Conservation (phyloP, 2,329 filamentous ascomycete species). For the Aspergillus brasiliensis region DNA sequence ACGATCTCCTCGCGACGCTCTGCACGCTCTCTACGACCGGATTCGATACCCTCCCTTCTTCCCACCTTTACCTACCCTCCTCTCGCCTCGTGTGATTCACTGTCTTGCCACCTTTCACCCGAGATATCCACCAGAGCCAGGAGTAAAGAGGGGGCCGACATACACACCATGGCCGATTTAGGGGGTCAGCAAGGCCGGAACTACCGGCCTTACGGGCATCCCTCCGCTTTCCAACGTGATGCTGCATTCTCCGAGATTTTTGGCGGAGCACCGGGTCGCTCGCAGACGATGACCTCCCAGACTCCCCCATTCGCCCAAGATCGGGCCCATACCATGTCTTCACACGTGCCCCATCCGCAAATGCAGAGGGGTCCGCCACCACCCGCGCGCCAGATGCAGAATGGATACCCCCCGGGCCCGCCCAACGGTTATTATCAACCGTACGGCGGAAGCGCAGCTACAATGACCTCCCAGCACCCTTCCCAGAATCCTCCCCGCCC, state of each 20-base stretch:
- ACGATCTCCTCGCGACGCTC: slow-evolving; percentile 36
- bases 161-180: slow-evolving; percentile 63
- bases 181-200: slow-evolving; percentile 63
- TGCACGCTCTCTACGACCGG: slow-evolving; percentile 38
- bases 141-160: slow-evolving; percentile 12
- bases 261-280: slow-evolving; percentile 80
- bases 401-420: slow-evolving; percentile 44
- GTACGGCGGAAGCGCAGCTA: slow-evolving; percentile 36
- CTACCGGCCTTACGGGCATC: slow-evolving; percentile 58
- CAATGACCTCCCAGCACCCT: slow-evolving; percentile 50
- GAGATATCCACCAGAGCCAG: slow-evolving; percentile 5
- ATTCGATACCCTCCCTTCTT: slow-evolving; percentile 25
- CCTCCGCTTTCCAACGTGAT: slow-evolving; percentile 72
- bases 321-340: slow-evolving; percentile 78
- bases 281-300: slow-evolving; percentile 91
- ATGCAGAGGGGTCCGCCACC: slow-evolving; percentile 45
- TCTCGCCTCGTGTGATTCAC: slow-evolving; percentile 10
- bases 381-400: slow-evolving; percentile 47
- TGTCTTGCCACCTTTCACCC: slow-evolving; percentile 10
- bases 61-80: slow-evolving; percentile 7
- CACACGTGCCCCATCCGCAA: slow-evolving; percentile 49
- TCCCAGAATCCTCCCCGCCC: slow-evolving; percentile 64
- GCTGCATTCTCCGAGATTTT: slow-evolving; percentile 97
- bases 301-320: slow-evolving; percentile 64
- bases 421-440: slow-evolving; percentile 46